Percentiles rank a stretch among this genome's conserved stretches.
Evolutionary conservation across 2,329 filamentous ascomycete genomes (phyloP).

Genomic region (Boeremia lycopersici): DNA sequence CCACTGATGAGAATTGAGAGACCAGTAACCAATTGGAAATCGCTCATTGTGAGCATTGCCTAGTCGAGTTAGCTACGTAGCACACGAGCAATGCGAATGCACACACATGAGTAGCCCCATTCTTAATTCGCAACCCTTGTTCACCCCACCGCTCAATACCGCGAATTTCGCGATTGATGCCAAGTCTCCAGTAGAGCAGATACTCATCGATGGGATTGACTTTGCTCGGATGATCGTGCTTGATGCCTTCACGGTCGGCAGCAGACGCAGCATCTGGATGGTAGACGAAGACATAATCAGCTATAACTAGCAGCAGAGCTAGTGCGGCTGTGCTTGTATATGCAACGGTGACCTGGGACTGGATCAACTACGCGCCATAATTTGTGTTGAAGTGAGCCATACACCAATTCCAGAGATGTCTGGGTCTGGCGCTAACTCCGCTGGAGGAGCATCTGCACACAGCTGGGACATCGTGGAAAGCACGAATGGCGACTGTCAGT

Average conservation of each 20-base stretch:
- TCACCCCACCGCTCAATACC: constrained; percentile 6
- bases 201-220: constrained; percentile 9
- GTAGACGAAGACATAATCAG: constrained; percentile 5
- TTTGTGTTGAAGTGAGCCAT: neutral
- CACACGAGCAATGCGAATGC: neutral
- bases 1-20: constrained; percentile 23
- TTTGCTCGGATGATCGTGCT: neutral
- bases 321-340: constrained; percentile 5
- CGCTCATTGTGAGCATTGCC: constrained; percentile 23
- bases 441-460: constrained; percentile 1
- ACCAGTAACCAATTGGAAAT: constrained; percentile 22
- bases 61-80: neutral
- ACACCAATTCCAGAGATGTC: constrained; percentile 10
- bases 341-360: neutral
- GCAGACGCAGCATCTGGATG: constrained; percentile 4
- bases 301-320: constrained; percentile 2
- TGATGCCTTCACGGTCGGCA: neutral
- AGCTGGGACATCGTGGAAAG: neutral
- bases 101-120: constrained; percentile 2
- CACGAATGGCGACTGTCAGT: too few relatives aligned
- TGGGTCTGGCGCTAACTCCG: neutral
- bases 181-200: constrained; percentile 6
- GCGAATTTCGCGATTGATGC: neutral
- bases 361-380: neutral
- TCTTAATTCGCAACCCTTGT: constrained; percentile 4